phyloP scores from a whole-genome alignment of 306 rosid species.

The Mimosa pudica region DNA sequence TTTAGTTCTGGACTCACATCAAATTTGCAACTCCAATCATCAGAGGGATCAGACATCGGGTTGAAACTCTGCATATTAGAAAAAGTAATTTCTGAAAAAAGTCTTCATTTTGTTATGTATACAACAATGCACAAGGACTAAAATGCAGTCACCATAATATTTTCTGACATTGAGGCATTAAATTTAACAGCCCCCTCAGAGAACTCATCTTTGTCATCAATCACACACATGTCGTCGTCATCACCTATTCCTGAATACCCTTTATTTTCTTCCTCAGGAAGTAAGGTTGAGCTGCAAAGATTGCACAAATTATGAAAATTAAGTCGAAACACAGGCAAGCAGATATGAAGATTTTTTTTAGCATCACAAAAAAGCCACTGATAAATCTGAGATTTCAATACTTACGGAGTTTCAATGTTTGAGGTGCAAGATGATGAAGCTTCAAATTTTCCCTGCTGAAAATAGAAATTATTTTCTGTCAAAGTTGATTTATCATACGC shows the following conservation, averaged over 20 bases:
- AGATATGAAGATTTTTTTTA: slow-evolving; percentile 51
- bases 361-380: slow-evolving; percentile 29
- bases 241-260: slow-evolving; percentile 59
- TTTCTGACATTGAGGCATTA: slow-evolving; percentile 47
- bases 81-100: slow-evolving; percentile 27
- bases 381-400: slow-evolving; percentile 27
- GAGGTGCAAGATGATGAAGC: slow-evolving; percentile 47
- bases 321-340: slow-evolving; percentile 40
- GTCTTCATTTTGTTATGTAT: slow-evolving; percentile 22
- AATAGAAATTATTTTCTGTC: slow-evolving; percentile 28
- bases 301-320: slow-evolving; percentile 61
- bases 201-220: slow-evolving; percentile 67
- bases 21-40: slow-evolving; percentile 73
- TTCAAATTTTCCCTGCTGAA: slow-evolving; percentile 59
- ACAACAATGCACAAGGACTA: slow-evolving; percentile 9
- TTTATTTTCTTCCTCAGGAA: slow-evolving; percentile 50
- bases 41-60: slow-evolving; percentile 89
- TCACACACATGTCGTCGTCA: slow-evolving; percentile 84
- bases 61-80: slow-evolving; percentile 72
- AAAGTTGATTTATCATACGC: slow-evolving; percentile 26
- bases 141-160: slow-evolving; percentile 61
- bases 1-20: slow-evolving; percentile 57
- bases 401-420: slow-evolving; percentile 56
- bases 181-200: slow-evolving; percentile 46
- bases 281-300: slow-evolving; percentile 51